phyloP scores from a whole-genome alignment of 140 eudicot genomes.

The Flaveria floridana region DNA sequence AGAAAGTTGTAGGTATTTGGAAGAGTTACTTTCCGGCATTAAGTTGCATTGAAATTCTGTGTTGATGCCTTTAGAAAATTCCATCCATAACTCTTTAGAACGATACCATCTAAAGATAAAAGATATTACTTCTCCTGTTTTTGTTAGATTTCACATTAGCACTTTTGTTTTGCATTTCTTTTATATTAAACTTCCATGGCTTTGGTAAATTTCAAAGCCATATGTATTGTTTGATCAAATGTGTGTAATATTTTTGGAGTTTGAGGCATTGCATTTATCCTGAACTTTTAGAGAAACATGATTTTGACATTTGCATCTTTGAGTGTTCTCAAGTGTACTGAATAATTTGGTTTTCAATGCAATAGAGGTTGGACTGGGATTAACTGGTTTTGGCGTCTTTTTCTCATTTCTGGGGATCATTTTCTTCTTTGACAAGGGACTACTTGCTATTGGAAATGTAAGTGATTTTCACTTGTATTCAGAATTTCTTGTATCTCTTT shows the following conservation, averaged over 20 bases:
- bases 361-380: constrained; percentile 66
- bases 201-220: background rate
- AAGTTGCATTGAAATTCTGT: background rate
- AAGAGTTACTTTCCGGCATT: background rate
- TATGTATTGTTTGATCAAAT: background rate
- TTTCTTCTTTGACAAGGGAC: constrained; percentile 59
- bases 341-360: background rate
- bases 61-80: constrained; percentile 1
- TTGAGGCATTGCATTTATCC: constrained; percentile 8
- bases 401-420: constrained; percentile 54
- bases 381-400: constrained; percentile 60
- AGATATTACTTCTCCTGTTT: background rate
- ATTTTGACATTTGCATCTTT: background rate
- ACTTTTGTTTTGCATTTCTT: background rate
- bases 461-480: constrained; percentile 21
- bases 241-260: background rate
- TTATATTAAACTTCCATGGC: background rate
- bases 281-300: background rate
- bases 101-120: background rate
- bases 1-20: background rate
- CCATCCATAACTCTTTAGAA: constrained; percentile 1
- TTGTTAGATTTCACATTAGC: background rate
- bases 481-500: constrained; percentile 14
- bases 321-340: background rate
- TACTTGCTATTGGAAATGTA: constrained; percentile 65